Conservation (phyloP, 768 basidiomycete species). For the Termitomyces sp. region DNA sequence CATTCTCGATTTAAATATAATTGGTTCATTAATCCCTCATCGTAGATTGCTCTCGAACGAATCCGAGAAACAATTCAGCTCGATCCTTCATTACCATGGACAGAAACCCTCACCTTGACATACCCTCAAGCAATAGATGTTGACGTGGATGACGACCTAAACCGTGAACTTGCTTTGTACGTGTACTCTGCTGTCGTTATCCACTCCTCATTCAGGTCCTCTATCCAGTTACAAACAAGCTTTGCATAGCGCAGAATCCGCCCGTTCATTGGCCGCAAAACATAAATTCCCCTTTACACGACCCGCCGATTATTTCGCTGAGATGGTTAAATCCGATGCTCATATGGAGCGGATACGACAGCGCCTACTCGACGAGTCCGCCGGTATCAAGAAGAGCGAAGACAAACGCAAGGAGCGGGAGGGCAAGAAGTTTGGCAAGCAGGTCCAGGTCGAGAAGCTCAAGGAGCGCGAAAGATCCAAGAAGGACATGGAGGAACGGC, state of each 20-base stretch:
- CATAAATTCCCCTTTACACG: conserved; percentile 83
- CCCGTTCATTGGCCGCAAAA: conserved; percentile 71
- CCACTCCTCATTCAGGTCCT: background rate
- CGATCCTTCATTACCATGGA: conserved; percentile 74
- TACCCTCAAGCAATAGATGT: conserved; percentile 72
- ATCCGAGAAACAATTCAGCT: conserved; percentile 76
- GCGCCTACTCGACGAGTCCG: conserved; percentile 80
- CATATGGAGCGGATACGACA: conserved; percentile 98
- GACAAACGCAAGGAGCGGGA: conserved; percentile 89
- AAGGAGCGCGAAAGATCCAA: conserved; percentile 85
- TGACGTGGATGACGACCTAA: conserved; percentile 83
- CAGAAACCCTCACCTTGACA: conserved; percentile 69
- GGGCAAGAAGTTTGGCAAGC: conserved; percentile 97
- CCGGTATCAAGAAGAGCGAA: conserved; percentile 86
- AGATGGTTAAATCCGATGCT: conserved; percentile 96
- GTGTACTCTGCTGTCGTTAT: conserved; percentile 23
- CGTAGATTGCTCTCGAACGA: conserved; percentile 69
- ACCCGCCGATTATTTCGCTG: conserved; percentile 92
- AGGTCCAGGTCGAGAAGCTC: conserved; percentile 92
- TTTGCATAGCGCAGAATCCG: conserved; percentile 72
- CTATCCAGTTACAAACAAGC: conserved; percentile 88
- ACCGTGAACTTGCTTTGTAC: conserved; percentile 94
- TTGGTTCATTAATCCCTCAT: background rate
- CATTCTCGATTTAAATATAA: background rate
- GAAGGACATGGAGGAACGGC: conserved; percentile 86